Evolutionary conservation across 768 basidiomycete genomes (phyloP), one percentile per base, ranked within the genome.

Genomic region (Wakefieldia striispora): DNA sequence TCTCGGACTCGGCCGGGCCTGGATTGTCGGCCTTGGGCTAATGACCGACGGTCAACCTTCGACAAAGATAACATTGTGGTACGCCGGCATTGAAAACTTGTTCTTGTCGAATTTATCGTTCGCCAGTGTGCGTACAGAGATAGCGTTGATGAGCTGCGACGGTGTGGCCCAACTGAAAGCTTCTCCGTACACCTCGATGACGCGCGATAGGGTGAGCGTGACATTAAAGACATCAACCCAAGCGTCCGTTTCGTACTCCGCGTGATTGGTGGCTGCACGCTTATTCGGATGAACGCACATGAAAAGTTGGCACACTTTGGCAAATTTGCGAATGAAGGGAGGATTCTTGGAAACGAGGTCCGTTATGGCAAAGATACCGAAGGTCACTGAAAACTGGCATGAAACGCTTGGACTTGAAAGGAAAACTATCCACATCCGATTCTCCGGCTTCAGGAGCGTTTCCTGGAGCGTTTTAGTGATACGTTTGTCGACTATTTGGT

Each of bases 191-290:
- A 86, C 86, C 63, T 92, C 90, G 73, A 91, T 90, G 35, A 92
- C 83, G 38, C 92, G 84, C 6, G 89, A 88, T 21, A 99, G 71
- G 29, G 91, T 93, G 10, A 95, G 80, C 6, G 93, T 94, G 20
- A 97, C 88, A 57, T 95, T 94, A 70, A 98, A 98, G 13, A 97
- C 91, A 59, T 86, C 89, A 54, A 97, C 91, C 95, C 95, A 97
- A 17, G 88, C 87, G 56, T 99, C 97, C 26, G 88, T 88, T 72
- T 99, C 97, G 71, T 90, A 99, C 67, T 97, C 95, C 59, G 98
- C 83, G 58, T 98, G 97, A 44, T 74, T 86, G 24, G 80, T 78
- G 6, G 77, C 82, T 17, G 88, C 91, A 14, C 95, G 82, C 58
- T 85, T 84, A 68, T 94, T 93, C 2, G 94, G 86, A 62, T 95